Conservation (phyloP, 805 yeast genomes). For the Blastobotrys muscicola region DNA sequence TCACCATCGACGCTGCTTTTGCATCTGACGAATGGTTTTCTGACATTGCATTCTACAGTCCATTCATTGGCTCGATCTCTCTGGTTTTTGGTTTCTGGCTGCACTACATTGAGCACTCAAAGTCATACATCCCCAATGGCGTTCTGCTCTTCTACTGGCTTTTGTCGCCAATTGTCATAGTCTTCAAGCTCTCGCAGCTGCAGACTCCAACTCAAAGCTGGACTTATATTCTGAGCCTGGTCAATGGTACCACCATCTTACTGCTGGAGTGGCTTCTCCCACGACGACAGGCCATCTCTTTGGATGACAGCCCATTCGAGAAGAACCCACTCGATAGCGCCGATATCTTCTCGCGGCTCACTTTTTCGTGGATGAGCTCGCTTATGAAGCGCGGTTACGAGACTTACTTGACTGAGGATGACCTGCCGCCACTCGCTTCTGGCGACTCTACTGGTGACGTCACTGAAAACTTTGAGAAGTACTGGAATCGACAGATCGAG, state of each 20-base stretch:
- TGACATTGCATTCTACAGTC: slow-evolving; percentile 7
- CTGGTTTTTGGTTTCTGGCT: slow-evolving; percentile 5
- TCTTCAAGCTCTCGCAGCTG: slow-evolving; percentile 11
- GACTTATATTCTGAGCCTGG: background rate
- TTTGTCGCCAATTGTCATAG: slow-evolving; percentile 6
- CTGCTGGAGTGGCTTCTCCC: slow-evolving; percentile 5
- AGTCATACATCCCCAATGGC: slow-evolving; percentile 12
- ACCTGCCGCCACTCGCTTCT: slow-evolving; percentile 30
- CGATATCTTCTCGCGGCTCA: slow-evolving; percentile 42
- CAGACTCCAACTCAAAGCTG: background rate
- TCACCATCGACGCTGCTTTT: slow-evolving; percentile 4
- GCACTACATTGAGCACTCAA: slow-evolving; percentile 11
- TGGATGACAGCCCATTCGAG: background rate
- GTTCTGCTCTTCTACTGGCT: slow-evolving; percentile 12
- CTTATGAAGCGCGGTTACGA: slow-evolving; percentile 45
- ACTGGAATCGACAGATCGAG: slow-evolving; percentile 16
- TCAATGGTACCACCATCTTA: background rate
- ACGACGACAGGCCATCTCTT: slow-evolving; percentile 3
- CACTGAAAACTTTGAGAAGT: slow-evolving; percentile 7
- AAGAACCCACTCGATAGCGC: slow-evolving; percentile 29
- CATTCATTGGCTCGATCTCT: slow-evolving; percentile 3
- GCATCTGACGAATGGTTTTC: slow-evolving; percentile 2
- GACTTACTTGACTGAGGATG: slow-evolving; percentile 31
- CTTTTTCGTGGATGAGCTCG: slow-evolving; percentile 53
- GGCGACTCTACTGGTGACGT: slow-evolving; percentile 20